Base-by-base conservation (phyloP, 164 flowering plant species). In the Liquidambar formosana region DNA sequence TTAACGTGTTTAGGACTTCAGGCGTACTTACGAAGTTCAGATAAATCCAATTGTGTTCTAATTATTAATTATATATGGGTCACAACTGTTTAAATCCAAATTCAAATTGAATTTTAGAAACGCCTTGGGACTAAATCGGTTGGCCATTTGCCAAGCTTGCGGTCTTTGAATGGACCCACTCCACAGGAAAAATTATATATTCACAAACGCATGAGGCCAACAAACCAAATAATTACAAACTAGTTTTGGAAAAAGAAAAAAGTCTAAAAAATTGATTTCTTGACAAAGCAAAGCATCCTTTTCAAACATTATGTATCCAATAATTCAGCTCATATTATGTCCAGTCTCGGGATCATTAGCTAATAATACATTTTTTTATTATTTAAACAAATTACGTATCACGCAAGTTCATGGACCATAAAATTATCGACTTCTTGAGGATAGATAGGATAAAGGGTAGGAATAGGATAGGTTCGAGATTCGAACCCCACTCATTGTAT, bases 241-340 rank as follows among this genome's bases (percentile, higher is more conserved):
- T 33, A 33, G 6, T 33, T 33, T 33, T 33, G 41, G 21, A 54
- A 9, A 54, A 23, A 1, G 26, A 13, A 21, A 54, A 4, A 21
- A 5, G 26, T 22, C 58, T 5, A 54, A 54, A 54, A 4, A 18
- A 18, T 21, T 21, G 3, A 1, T 10, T 5, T 54, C 2, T 54
- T 23, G 58, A 54, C 58, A 54, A 23, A 57, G 4, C 60, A 57
- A 57, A 57, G 41, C 28, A 25, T 57, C 60, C 23, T 57, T 25
- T 57, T 57, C 60, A 57, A 10, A 13, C 41, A 57, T 26, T 57
- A 57, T 25, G 18, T 22, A 11, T 57, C 33, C 16, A 57, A 57
- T 22, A 25, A 57, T 57, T 2, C 23, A 57, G 38, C 12, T 26
- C 23, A 57, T 57, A 27, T 23, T 12, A 57, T 33, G 4, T 16